phyloP scores from a whole-genome alignment of 2,329 filamentous ascomycete genomes.

The Fusarium sp. region DNA sequence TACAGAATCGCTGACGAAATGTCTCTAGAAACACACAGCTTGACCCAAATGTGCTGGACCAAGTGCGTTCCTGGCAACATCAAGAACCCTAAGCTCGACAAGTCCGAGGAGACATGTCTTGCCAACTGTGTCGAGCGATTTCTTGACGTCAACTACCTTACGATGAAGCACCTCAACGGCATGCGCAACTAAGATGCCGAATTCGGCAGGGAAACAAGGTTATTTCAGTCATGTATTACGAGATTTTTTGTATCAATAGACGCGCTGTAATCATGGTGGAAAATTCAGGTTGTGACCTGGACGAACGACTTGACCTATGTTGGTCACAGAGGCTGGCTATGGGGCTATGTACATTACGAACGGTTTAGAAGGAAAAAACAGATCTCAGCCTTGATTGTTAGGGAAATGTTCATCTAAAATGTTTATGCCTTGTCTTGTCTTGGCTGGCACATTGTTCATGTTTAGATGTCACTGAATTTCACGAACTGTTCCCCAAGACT shows the following conservation, averaged over 20 bases:
- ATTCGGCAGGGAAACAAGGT: neutral
- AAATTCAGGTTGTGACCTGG: neutral
- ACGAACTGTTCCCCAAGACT: no score
- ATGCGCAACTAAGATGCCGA: constrained; percentile 49
- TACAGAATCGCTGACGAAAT: constrained; percentile 2
- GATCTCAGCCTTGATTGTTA: neutral
- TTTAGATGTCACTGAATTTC: neutral
- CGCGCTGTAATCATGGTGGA: neutral
- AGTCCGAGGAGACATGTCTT: constrained; percentile 81
- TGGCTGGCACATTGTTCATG: neutral
- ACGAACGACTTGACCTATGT: neutral
- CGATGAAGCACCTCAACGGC: constrained; percentile 83
- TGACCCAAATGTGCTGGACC: constrained; percentile 86
- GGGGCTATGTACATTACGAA: constrained; percentile 18
- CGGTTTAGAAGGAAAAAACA: neutral
- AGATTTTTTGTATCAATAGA: constrained; percentile 29
- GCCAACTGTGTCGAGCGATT: constrained; percentile 94
- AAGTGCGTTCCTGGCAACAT: constrained; percentile 86
- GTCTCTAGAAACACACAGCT: constrained; percentile 58
- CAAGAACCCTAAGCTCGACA: constrained; percentile 75
- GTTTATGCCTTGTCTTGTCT: neutral
- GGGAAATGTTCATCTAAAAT: neutral
- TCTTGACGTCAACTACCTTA: constrained; percentile 84
- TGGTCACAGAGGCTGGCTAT: constrained; percentile 1
- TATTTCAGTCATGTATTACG: constrained; percentile 1